These are phyloP conservation scores for Pontederia paniculata DNA, from an alignment of 176 grass and related monocot species.

Conservation along the genomic window DNA sequence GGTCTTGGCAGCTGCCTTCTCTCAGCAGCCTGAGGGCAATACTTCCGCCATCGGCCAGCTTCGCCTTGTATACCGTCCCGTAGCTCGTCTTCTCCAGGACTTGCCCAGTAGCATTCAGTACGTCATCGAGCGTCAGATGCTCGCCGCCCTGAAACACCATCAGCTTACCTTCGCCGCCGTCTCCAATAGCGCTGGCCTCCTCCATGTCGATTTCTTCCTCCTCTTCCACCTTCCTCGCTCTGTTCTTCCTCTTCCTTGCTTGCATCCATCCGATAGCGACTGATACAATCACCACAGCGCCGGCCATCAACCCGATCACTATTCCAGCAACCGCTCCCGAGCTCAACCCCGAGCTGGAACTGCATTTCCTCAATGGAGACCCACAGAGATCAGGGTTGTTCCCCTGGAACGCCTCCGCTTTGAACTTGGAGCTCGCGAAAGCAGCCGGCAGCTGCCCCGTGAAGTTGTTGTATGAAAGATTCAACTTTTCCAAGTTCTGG, in stretches of 20 bases:
- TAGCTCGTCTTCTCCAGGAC: slow-evolving; percentile 79
- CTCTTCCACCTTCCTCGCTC: slow-evolving; percentile 13
- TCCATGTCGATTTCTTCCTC: slow-evolving; percentile 31
- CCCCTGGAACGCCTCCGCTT: slow-evolving; percentile 36
- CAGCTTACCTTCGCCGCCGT: slow-evolving; percentile 40
- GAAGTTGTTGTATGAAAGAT: slow-evolving; percentile 79
- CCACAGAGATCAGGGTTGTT: slow-evolving; percentile 63
- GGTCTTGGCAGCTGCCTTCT: slow-evolving; percentile 61
- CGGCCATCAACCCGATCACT: slow-evolving; percentile 72
- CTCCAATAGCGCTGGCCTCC: slow-evolving; percentile 17
- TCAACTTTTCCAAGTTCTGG: slow-evolving; percentile 34
- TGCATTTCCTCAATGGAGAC: slow-evolving; percentile 38
- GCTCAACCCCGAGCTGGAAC: slow-evolving; percentile 38
- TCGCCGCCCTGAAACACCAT: slow-evolving; percentile 81
- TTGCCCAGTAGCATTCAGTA: slow-evolving; percentile 90
- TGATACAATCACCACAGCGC: slow-evolving; percentile 46
- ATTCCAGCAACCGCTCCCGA: slow-evolving; percentile 56
- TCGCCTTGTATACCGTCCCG: slow-evolving; percentile 93
- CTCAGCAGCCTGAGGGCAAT: slow-evolving; percentile 72
- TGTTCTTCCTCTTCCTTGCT: slow-evolving; percentile 35
- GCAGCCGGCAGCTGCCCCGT: slow-evolving; percentile 39
- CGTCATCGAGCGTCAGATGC: slow-evolving; percentile 79
- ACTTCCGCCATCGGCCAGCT: slow-evolving; percentile 51
- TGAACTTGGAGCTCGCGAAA: slow-evolving; percentile 31
- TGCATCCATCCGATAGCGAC: slow-evolving; percentile 63